Base-by-base conservation (phyloP, 2,329 filamentous ascomycete genomes). In the Madurella fahalii region DNA sequence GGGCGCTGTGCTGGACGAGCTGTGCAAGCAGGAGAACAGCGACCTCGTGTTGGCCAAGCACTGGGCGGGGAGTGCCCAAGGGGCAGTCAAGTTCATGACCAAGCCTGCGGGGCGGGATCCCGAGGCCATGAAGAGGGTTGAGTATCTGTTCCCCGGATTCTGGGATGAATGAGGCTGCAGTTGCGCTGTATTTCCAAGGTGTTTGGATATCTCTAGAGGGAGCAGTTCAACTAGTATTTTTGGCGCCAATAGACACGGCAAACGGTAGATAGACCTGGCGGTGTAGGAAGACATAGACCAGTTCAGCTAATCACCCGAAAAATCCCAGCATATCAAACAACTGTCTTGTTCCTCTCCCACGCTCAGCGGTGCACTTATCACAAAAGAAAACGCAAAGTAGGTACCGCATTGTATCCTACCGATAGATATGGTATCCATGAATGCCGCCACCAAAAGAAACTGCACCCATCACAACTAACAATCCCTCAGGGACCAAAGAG, bases 101-200 rank as follows among this genome's bases (percentile, higher is more conserved):
- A 88, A 91, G 69, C 82, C 85, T 40, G 81, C 83, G 47, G 89
- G 89, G 25, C 82, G 91, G 64, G 81, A 81, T 57, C 77, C 81
- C 13, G 87, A 93, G 70, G 89, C 87, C 1, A 79, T 87, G 73
- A 82, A 89, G 79, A 93, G 84, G 74, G 75, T 96, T 50, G 81
- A 86, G 66, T 99, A 88, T 78, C 74, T 99, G 54, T 97, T 96
- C 74, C 91, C 92, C 1, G 88, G 86, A 2, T 91, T 92, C 70
- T 90, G 80, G 71, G 66, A 78, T 45, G 65, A 71, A 43, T 74
- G 34, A 60, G 30, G 43, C 7, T 12, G 11, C 5, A 60, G 50
- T 25, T 7, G 25, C 25, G 25, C 7, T 25, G 25, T 25, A 25
- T 25, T 25, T 25, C 25, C 25, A 25, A 3, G 3, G 25, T 25